phyloP scores from a whole-genome alignment of 805 yeast genomes.

The Cyberlindnera euphorbiiphila region DNA sequence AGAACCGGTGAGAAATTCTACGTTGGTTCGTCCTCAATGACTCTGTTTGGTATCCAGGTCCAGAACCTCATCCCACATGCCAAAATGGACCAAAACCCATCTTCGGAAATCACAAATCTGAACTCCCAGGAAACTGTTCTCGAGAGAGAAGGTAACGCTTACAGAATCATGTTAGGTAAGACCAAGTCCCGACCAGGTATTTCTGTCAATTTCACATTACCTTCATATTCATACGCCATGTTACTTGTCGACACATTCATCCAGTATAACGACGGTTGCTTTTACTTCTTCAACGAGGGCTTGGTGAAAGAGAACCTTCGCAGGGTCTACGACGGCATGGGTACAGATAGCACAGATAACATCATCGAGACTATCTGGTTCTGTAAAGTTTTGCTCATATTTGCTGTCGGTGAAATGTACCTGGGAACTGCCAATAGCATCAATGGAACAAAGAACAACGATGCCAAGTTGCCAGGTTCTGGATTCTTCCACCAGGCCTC shows the following conservation, averaged over 20 bases:
- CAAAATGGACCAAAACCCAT: slow-evolving; percentile 20
- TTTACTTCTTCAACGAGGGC: slow-evolving; percentile 82
- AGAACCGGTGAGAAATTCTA: slow-evolving; percentile 73
- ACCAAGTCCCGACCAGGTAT: slow-evolving; percentile 66
- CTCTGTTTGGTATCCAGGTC: slow-evolving; percentile 72
- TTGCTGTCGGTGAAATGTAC: slow-evolving; percentile 82
- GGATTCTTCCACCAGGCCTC: slow-evolving; percentile 77
- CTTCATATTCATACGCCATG: slow-evolving; percentile 75
- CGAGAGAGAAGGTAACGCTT: slow-evolving; percentile 75
- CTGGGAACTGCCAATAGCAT: slow-evolving; percentile 67
- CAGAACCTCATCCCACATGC: slow-evolving; percentile 49
- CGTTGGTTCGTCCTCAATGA: slow-evolving; percentile 82
- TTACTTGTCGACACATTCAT: slow-evolving; percentile 70
- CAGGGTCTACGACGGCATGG: slow-evolving; percentile 50
- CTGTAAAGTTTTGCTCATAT: slow-evolving; percentile 67
- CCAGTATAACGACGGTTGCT: slow-evolving; percentile 79
- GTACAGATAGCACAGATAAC: slow-evolving; percentile 41
- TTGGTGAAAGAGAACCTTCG: slow-evolving; percentile 62
- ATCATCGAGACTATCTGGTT: slow-evolving; percentile 77
- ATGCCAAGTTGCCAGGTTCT: slow-evolving; percentile 66
- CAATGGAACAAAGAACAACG: slow-evolving; percentile 40
- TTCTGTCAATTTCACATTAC: slow-evolving; percentile 66
- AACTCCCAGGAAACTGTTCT: slow-evolving; percentile 48
- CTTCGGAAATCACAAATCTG: slow-evolving; percentile 21
- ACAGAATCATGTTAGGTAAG: slow-evolving; percentile 62